Base-by-base conservation (phyloP, 2,329 filamentous ascomycete genomes). In the Ophiostoma sp. region DNA sequence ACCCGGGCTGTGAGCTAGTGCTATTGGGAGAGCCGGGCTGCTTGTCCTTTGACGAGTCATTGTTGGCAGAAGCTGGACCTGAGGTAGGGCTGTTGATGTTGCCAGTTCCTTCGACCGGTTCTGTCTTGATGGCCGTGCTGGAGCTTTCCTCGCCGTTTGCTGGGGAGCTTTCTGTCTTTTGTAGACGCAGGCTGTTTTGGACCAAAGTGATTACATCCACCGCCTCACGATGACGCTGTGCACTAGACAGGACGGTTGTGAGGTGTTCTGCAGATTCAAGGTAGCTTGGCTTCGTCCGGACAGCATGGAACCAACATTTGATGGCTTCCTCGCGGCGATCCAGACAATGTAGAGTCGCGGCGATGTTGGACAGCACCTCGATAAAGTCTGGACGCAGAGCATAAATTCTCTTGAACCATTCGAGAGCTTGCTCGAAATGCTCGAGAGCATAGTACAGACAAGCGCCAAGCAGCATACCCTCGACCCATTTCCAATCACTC, bases 181-280 rank as follows among this genome's bases (percentile, higher is more conserved):
- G 11, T 3, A 47, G 6, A 69, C 85, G 85, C 62, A 97, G 80
- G 6, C 88, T 86, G 3, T 84, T 84, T 78, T 99, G 93, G 7
- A 99, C 88, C 75, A 88, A 91, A 72, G 90, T 87, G 73, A 99
- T 97, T 66, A 97, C 88, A 65, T 89, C 87, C 69, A 99, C 88
- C 7, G 95, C 95, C 76, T 98, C 92, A 73, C 85, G 87, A 65
- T 88, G 90, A 71, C 93, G 86, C 69, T 96, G 90, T 70, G 88
- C 91, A 65, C 85, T 87, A 76, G 94, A 97, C 18, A 98, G 78
- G 64, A 98, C 81, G 0, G 93, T 92, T 42, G 98, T 91, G 1
- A 99, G 84, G 80, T 98, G 93, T 76, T 99, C 95, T 2, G 95
- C 92, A 7, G 95, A 93, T 79, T 99, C 95, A 69, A 99, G 90